Percentiles rank a stretch among this genome's conserved stretches.
Conservation (phyloP, 2,329 filamentous ascomycete genomes). For the Fusarium sp. region DNA sequence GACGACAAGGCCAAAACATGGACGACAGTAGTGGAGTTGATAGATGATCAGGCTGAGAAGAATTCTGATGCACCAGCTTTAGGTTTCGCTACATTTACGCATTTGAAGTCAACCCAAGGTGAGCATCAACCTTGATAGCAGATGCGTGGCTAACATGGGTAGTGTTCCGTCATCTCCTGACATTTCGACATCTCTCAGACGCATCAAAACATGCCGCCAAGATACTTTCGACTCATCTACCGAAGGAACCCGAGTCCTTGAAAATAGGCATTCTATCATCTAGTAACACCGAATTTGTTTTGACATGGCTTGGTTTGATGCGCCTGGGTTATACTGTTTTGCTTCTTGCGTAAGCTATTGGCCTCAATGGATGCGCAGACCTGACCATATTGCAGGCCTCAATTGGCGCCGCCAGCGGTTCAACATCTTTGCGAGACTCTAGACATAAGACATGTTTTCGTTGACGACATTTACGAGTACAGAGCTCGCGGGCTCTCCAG, state of each 20-base stretch:
- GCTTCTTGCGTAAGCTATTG: constrained; percentile 60
- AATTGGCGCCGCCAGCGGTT: constrained; percentile 58
- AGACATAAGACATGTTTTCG: constrained; percentile 55
- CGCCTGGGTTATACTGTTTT: constrained; percentile 64
- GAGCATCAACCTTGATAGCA: rapidly evolving
- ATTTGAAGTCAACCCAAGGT: constrained; percentile 2
- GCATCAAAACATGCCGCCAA: constrained; percentile 51
- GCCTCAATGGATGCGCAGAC: rapidly evolving
- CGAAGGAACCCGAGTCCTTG: rapidly evolving
- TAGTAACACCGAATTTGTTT: constrained; percentile 67
- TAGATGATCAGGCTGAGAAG: constrained; percentile 57
- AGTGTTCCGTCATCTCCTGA: constrained; percentile 31
- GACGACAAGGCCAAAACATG: constrained; percentile 43
- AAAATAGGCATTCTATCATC: constrained; percentile 61
- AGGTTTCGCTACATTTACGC: constrained; percentile 55
- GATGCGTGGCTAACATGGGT: background rate
- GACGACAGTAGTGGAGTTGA: constrained; percentile 60
- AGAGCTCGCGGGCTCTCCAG: background rate
- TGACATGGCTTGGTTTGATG: constrained; percentile 70
- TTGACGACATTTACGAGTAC: constrained; percentile 49
- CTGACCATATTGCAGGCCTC: constrained; percentile 52
- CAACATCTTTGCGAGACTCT: constrained; percentile 62
- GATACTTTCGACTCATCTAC: constrained; percentile 12
- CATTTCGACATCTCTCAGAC: constrained; percentile 44
- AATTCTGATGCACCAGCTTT: constrained; percentile 57